Percentiles rank a stretch among this genome's conserved stretches.
Conservation (phyloP, 495 filamentous ascomycete genomes). For the Penicillium tannophilum region DNA sequence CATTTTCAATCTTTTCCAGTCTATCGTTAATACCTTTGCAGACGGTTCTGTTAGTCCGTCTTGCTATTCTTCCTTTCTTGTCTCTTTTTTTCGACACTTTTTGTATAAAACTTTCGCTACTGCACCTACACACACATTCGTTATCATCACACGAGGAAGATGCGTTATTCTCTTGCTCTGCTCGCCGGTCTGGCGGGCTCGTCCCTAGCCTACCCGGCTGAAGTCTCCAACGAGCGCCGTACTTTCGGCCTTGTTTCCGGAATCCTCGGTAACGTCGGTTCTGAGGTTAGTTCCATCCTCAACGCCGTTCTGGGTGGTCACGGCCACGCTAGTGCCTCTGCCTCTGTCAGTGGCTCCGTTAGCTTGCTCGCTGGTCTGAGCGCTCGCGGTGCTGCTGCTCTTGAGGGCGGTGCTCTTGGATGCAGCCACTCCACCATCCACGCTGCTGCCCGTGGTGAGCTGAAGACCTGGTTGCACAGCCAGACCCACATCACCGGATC, state of each 20-base stretch:
- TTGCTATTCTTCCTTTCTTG: constrained; percentile 14
- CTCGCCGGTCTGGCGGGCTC: constrained; percentile 45
- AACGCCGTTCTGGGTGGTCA: constrained; percentile 31
- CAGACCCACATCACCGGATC: constrained; percentile 29
- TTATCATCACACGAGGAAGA: constrained; percentile 24
- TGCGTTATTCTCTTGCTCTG: constrained; percentile 42
- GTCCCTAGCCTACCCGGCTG: constrained; percentile 38
- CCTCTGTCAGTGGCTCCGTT: constrained; percentile 17
- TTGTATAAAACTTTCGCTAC: constrained; percentile 12
- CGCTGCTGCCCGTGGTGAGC: constrained; percentile 31
- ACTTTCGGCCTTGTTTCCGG: constrained; percentile 26
- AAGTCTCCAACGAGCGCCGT: constrained; percentile 33
- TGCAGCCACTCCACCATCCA: constrained; percentile 37
- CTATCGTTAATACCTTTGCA: constrained; percentile 39
- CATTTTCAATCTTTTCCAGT: constrained; percentile 31
- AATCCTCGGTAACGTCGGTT: constrained; percentile 9
- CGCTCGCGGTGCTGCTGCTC: constrained; percentile 43
- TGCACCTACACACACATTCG: constrained; percentile 19
- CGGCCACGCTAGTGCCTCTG: constrained; percentile 11
- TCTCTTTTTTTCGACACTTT: constrained; percentile 21
- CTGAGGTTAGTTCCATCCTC: constrained; percentile 27
- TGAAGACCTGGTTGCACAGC: constrained; percentile 38
- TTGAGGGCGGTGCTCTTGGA: constrained; percentile 44
- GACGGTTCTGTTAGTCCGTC: constrained; percentile 25
- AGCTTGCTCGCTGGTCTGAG: constrained; percentile 35